phyloP scores from a whole-genome alignment of 306 rosid species.

The Urtica urens region DNA sequence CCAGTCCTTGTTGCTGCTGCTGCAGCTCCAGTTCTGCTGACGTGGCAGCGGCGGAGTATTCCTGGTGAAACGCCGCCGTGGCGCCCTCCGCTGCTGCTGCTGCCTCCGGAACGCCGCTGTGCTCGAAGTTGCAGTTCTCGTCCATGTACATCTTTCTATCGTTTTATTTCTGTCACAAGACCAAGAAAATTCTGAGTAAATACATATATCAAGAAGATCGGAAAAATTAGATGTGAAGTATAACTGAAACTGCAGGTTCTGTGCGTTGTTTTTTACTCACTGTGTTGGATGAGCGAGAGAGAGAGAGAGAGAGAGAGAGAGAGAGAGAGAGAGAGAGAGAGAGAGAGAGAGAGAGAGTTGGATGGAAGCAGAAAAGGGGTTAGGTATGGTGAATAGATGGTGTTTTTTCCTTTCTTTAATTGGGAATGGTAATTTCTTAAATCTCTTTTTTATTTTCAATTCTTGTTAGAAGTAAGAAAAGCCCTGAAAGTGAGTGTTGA shows the following conservation, averaged over 20 bases:
- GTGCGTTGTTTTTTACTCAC: background rate
- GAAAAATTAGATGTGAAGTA: background rate
- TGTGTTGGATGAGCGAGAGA: background rate
- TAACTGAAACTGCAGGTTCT: background rate
- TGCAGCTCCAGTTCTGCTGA: slow-evolving; percentile 34
- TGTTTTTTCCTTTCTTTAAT: too few relatives aligned
- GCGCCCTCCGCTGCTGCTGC: slow-evolving; percentile 29
- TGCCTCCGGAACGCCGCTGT: slow-evolving; percentile 19
- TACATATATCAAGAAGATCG: too few relatives aligned
- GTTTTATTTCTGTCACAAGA: background rate
- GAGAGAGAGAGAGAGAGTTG: background rate
- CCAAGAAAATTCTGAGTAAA: too few relatives aligned
- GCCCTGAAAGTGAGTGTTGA: too few relatives aligned
- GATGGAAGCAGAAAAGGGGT: slow-evolving; percentile 6
- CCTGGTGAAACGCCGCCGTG: slow-evolving; percentile 5
- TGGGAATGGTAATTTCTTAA: too few relatives aligned
- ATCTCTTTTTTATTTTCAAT: too few relatives aligned
- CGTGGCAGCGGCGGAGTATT: slow-evolving; percentile 15
- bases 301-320: slow-evolving; percentile 1
- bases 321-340: background rate
- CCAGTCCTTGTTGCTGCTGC: slow-evolving; percentile 12
- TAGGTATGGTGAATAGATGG: too few relatives aligned
- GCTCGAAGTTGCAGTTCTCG: slow-evolving; percentile 54
- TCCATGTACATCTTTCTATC: slow-evolving; percentile 26
- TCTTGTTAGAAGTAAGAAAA: too few relatives aligned